Evolutionary conservation across 1,139 yeast genomes (phyloP).

Genomic region (Debaryomyces fabryi): DNA sequence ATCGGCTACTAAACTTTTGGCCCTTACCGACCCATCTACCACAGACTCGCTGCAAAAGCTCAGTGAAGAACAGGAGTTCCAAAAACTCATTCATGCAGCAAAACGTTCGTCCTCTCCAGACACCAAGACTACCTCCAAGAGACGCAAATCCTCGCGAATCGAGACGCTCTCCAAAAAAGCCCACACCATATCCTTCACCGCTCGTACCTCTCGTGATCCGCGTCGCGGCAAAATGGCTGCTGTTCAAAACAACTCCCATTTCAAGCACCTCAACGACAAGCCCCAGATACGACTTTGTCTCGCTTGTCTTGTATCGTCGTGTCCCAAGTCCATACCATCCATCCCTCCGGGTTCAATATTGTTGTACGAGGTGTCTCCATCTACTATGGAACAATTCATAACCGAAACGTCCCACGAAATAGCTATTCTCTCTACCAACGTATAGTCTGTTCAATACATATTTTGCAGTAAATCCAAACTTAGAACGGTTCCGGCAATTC

Average conservation of each 20-base stretch:
- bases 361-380: conserved; percentile 24
- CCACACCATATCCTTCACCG: neutral
- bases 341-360: conserved; percentile 26
- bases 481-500: neutral
- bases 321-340: neutral
- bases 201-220: neutral
- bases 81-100: conserved; percentile 20
- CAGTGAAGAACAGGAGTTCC: conserved; percentile 23
- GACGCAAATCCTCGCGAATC: conserved; percentile 9
- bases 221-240: conserved; percentile 17
- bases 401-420: conserved; percentile 14
- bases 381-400: conserved; percentile 22
- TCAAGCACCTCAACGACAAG: conserved; percentile 26
- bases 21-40: conserved; percentile 3
- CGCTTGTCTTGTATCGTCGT: conserved; percentile 19
- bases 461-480: conserved; percentile 7
- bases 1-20: conserved; percentile 10
- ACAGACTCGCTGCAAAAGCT: neutral
- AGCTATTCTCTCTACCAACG: neutral
- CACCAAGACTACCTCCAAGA: neutral
- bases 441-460: conserved; percentile 1
- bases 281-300: conserved; percentile 23
- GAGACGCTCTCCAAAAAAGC: conserved; percentile 1
- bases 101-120: conserved; percentile 13
- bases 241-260: conserved; percentile 17